Conservation (phyloP, 495 filamentous ascomycete species). For the Cladorrhinum samala region DNA sequence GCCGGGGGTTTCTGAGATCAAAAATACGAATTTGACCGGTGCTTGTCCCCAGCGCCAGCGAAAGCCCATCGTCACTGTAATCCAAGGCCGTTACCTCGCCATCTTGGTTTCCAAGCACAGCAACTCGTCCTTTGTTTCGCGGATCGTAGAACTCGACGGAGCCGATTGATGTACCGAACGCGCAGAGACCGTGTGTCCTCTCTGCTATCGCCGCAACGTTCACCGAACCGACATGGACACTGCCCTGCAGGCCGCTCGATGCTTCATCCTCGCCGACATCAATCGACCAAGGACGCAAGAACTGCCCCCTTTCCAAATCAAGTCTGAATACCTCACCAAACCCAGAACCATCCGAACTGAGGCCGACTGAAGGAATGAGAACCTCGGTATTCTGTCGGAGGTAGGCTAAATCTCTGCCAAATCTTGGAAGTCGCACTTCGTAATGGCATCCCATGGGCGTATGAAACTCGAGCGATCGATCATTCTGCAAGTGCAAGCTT, state of each 20-base stretch:
- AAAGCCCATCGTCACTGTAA: constrained; percentile 79
- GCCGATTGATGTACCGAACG: constrained; percentile 93
- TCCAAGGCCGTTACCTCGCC: constrained; percentile 81
- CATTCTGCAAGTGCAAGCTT: constrained; percentile 85
- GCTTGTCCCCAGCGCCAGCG: constrained; percentile 80
- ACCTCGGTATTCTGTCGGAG: constrained; percentile 81
- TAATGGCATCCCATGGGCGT: constrained; percentile 86
- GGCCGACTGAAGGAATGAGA: constrained; percentile 78
- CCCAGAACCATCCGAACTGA: constrained; percentile 64
- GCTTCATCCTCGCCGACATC: constrained; percentile 82
- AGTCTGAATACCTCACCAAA: constrained; percentile 87
- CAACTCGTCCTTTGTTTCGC: constrained; percentile 73
- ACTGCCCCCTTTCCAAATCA: constrained; percentile 76
- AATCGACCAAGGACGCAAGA: constrained; percentile 70
- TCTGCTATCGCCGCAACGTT: constrained; percentile 88
- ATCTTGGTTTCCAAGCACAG: constrained; percentile 57
- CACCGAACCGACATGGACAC: constrained; percentile 74
- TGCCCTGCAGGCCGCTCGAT: constrained; percentile 68
- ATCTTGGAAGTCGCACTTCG: constrained; percentile 78
- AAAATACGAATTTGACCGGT: constrained; percentile 87
- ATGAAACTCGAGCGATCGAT: constrained; percentile 90
- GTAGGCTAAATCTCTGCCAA: constrained; percentile 84
- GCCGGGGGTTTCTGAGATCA: constrained; percentile 82
- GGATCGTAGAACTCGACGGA: constrained; percentile 97
- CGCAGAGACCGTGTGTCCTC: constrained; percentile 80